A percentile compares a stretch with the other conserved stretches of the same genome.
phyloP scores from a whole-genome alignment of 768 basidiomycete genomes.

The Trametes punicea region DNA sequence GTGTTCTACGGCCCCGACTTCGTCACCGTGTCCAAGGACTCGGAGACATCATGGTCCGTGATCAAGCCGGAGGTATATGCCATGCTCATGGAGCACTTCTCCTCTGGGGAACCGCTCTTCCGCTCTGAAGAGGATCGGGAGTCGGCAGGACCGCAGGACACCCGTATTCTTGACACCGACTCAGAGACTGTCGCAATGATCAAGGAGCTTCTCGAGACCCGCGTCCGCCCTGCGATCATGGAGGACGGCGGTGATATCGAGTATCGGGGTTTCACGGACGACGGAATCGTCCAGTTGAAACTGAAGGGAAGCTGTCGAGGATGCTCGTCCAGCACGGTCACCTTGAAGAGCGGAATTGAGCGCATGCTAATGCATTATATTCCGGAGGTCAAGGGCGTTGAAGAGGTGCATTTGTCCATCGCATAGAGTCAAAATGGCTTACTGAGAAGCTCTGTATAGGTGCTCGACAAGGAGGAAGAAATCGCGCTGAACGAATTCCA shows the following conservation, averaged over 20 bases:
- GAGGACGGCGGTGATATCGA: conserved; percentile 99
- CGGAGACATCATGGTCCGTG: conserved; percentile 81
- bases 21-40: conserved; percentile 91
- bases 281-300: conserved; percentile 80
- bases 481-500: conserved; percentile 83
- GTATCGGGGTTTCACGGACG: conserved; percentile 86
- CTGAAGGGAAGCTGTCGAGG: conserved; percentile 97
- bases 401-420: conserved; percentile 55
- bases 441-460: conserved; percentile 40
- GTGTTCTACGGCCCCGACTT: conserved; percentile 99
- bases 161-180: conserved; percentile 89
- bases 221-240: conserved; percentile 96
- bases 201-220: conserved; percentile 92
- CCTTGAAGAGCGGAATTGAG: conserved; percentile 95
- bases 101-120: conserved; percentile 85
- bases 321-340: conserved; percentile 91
- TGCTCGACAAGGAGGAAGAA: conserved; percentile 86
- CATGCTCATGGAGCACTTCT: conserved; percentile 95
- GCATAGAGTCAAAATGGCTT: neutral
- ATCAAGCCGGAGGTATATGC: conserved; percentile 97
- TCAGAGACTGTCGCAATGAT: conserved; percentile 98
- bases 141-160: conserved; percentile 88
- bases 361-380: conserved; percentile 99
- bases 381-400: conserved; percentile 89
- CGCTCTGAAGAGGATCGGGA: conserved; percentile 76